These are phyloP conservation scores for Elsinoe fawcettii DNA, from an alignment of 2,329 filamentous ascomycete species.

Conservation along the genomic window DNA sequence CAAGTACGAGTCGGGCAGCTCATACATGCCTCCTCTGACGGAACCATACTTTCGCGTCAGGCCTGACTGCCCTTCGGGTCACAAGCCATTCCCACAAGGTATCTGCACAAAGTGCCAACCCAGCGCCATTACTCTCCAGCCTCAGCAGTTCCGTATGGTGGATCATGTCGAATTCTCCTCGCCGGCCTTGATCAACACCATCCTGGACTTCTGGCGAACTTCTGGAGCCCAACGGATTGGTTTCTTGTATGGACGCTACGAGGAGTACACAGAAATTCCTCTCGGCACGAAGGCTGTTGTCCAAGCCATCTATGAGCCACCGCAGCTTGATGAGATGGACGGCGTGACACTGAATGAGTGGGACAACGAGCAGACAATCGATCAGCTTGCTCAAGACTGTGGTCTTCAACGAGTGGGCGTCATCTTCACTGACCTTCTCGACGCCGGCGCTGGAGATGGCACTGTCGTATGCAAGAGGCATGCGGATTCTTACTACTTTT, in stretches of 20 bases:
- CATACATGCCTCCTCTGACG: slow-evolving; percentile 88
- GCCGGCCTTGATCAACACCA: slow-evolving; percentile 73
- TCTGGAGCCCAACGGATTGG: slow-evolving; percentile 79
- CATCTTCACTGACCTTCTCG: slow-evolving; percentile 83
- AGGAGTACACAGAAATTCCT: slow-evolving; percentile 86
- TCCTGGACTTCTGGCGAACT: slow-evolving; percentile 85
- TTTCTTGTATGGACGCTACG: slow-evolving; percentile 83
- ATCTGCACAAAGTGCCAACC: slow-evolving; percentile 98
- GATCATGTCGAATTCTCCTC: slow-evolving; percentile 96
- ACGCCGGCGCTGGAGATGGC: slow-evolving; percentile 67
- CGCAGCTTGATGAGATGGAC: slow-evolving; percentile 80
- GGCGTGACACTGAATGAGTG: slow-evolving; percentile 79
- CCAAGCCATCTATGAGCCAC: slow-evolving; percentile 93
- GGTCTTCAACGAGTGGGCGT: slow-evolving; percentile 84
- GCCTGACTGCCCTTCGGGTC: slow-evolving; percentile 82
- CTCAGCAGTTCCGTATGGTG: slow-evolving; percentile 91
- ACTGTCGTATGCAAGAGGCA: slow-evolving; percentile 91
- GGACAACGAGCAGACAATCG: slow-evolving; percentile 74
- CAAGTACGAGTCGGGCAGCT: slow-evolving; percentile 85
- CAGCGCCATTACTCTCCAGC: slow-evolving; percentile 89
- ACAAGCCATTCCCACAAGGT: slow-evolving; percentile 87
- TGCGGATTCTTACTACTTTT: slow-evolving; percentile 88
- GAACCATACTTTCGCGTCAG: slow-evolving; percentile 90
- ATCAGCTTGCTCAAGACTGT: slow-evolving; percentile 71
- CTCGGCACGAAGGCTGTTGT: slow-evolving; percentile 92